Conservation (phyloP, 1,284 basidiomycete genomes). For the Marasmius oreades region DNA sequence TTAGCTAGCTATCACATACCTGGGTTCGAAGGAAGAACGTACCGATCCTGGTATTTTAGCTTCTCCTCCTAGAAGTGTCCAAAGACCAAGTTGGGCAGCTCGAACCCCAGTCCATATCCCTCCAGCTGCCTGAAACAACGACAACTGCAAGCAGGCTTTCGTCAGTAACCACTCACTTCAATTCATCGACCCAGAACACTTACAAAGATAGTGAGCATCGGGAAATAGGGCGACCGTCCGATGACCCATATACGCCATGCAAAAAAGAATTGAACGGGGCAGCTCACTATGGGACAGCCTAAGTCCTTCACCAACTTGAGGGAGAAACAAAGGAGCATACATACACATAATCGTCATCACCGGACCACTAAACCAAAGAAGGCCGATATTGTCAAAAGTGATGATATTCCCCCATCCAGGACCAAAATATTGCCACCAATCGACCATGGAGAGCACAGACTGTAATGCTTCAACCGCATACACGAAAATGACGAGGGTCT, state of each 20-base stretch:
- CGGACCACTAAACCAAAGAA: constrained; percentile 22
- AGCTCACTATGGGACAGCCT: constrained; percentile 17
- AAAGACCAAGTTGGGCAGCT: background rate
- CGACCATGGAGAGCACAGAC: constrained; percentile 20
- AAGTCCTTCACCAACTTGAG: background rate
- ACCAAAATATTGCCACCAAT: constrained; percentile 22
- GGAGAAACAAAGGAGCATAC: background rate
- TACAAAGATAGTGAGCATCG: background rate
- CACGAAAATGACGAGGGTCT: constrained; percentile 20
- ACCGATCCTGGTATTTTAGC: no score
- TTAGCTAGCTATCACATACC: background rate
- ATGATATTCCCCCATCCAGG: constrained; percentile 22
- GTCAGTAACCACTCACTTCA: background rate
- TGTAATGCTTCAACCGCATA: constrained; percentile 22
- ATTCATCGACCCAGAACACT: background rate
- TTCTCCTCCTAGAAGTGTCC: no score
- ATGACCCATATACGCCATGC: constrained; percentile 20
- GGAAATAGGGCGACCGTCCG: background rate
- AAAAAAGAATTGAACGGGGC: constrained; percentile 26
- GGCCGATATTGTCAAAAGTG: constrained; percentile 12
- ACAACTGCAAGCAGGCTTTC: background rate
- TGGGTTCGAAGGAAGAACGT: background rate
- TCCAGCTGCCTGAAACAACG: background rate
- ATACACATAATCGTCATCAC: constrained; percentile 23
- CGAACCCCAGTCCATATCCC: background rate